Evolutionary conservation across 2,329 filamentous ascomycete species (phyloP), one percentile per base, ranked within the genome.

Genomic region (Tolypocladium ophioglossoides): DNA sequence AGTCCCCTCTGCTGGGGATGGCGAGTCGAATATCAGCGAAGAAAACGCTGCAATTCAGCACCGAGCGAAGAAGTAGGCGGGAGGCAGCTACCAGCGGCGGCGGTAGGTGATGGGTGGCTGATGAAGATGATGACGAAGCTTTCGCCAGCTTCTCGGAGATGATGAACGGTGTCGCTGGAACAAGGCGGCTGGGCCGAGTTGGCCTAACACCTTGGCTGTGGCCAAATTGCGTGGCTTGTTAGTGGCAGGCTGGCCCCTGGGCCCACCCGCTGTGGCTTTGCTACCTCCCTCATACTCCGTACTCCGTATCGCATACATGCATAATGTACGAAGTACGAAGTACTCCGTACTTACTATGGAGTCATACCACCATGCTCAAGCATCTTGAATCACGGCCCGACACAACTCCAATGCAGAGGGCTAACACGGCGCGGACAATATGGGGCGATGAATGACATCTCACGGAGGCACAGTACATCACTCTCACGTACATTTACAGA

Each of bases 151-250:
- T 52, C 37, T 38, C 37, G 37, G 51, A 50, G 55, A 51, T 51
- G 53, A 55, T 59, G 58, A 52, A 50, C 20, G 30, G 55, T 56
- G 55, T 50, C 48, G 1, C 44, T 32, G 39, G 40, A 30, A 46
- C 27, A 44, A 35, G 54, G 37, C 30, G 46, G 30, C 34, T 37
- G 48, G 49, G 47, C 22, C n/a, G 52, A 18, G 39, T 18, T 12
- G 49, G 48, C 49, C 35, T 30, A 39, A 39, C 49, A 51, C 34
- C 8, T 24, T 24, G 32, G 30, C 5, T 34, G 34, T 9, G 47
- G 30, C 47, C 52, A 58, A 57, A 58, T 58, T 58, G 57, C 53
- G 57, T 54, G 57, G 57, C 57, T 55, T 48, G 44, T 48, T 48
- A 47, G 41, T 46, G 41, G 30, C 41, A 16, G 24, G 44, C 44